These are phyloP conservation scores for Melanopsichium pennsylvanicum DNA, from an alignment of 1,284 basidiomycete species.

Conservation along the genomic window DNA sequence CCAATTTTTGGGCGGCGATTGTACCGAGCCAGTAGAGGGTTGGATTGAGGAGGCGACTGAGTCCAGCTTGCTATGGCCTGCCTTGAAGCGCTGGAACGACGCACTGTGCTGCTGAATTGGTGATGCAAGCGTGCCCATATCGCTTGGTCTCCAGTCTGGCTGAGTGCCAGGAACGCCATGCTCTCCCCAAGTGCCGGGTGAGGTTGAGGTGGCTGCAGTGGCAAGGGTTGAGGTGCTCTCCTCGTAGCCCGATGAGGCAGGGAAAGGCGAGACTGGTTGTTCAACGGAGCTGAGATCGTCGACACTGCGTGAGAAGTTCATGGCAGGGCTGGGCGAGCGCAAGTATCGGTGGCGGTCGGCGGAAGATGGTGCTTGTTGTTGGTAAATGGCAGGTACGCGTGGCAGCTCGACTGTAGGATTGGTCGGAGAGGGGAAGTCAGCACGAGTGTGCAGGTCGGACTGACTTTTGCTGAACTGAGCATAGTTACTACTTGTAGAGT, in stretches of 20 bases:
- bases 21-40: constrained; percentile 23
- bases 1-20: constrained; percentile 27
- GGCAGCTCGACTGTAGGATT: constrained; percentile 40
- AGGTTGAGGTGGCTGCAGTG: constrained; percentile 14
- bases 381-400: constrained; percentile 33
- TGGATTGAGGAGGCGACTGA: constrained; percentile 22
- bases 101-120: constrained; percentile 19
- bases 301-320: constrained; percentile 57
- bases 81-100: constrained; percentile 23
- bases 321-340: constrained; percentile 48
- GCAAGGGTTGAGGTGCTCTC: constrained; percentile 27
- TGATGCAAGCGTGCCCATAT: constrained; percentile 47
- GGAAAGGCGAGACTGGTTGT: constrained; percentile 18
- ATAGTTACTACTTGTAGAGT: constrained; percentile 22
- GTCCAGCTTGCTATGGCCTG: constrained; percentile 24
- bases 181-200: constrained; percentile 48
- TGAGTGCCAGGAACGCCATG: constrained; percentile 38
- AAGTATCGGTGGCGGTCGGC: constrained; percentile 41
- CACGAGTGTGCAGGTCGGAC: constrained; percentile 41
- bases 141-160: constrained; percentile 49
- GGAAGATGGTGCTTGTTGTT: constrained; percentile 13
- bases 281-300: constrained; percentile 50
- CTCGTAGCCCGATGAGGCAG: constrained; percentile 27
- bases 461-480: constrained; percentile 51
- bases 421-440: constrained; percentile 34